phyloP scores from a whole-genome alignment of 108 stramenopile genomes.

The Cyclotella cryptica region DNA sequence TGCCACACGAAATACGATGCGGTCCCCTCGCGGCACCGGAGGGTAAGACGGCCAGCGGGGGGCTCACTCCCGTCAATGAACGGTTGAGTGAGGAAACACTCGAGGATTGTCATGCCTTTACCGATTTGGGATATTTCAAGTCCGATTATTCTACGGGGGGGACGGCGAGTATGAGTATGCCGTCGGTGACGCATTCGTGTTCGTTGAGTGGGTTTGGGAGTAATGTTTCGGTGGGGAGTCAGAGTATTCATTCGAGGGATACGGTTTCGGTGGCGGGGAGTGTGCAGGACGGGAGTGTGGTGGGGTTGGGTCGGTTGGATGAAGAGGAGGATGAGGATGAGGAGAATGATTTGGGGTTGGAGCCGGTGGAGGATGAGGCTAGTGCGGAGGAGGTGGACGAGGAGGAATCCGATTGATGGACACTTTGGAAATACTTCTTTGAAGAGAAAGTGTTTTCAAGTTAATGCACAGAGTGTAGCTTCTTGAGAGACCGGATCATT shows the following conservation, averaged over 20 bases:
- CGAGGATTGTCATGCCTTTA: slow-evolving; percentile 62
- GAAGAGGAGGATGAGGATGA: slow-evolving; percentile 55
- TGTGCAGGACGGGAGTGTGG: slow-evolving; percentile 36
- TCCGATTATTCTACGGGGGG: background rate
- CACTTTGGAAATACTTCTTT: background rate
- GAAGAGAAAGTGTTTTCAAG: background rate
- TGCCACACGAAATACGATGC: slow-evolving; percentile 54
- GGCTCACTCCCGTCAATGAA: slow-evolving; percentile 57
- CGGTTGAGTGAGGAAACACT: slow-evolving; percentile 53
- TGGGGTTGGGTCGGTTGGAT: slow-evolving; percentile 51
- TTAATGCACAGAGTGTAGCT: slow-evolving; percentile 4
- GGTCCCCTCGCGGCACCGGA: slow-evolving; percentile 41
- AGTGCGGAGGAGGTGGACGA: slow-evolving; percentile 13
- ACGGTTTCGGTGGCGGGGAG: slow-evolving; percentile 45
- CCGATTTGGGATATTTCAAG: slow-evolving; percentile 35
- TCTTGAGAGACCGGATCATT: background rate
- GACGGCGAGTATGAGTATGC: slow-evolving; percentile 15
- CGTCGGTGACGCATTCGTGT: slow-evolving; percentile 44
- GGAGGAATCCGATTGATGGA: background rate
- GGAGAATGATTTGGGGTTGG: slow-evolving; percentile 12
- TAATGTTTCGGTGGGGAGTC: slow-evolving; percentile 47
- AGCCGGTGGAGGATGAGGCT: slow-evolving; percentile 8
- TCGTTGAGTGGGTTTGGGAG: slow-evolving; percentile 37
- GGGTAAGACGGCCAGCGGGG: slow-evolving; percentile 17
- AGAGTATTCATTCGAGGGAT: slow-evolving; percentile 28